These are phyloP conservation scores for Salvia rosmarinus DNA, from an alignment of 257 asterid species.

Conservation along the genomic window DNA sequence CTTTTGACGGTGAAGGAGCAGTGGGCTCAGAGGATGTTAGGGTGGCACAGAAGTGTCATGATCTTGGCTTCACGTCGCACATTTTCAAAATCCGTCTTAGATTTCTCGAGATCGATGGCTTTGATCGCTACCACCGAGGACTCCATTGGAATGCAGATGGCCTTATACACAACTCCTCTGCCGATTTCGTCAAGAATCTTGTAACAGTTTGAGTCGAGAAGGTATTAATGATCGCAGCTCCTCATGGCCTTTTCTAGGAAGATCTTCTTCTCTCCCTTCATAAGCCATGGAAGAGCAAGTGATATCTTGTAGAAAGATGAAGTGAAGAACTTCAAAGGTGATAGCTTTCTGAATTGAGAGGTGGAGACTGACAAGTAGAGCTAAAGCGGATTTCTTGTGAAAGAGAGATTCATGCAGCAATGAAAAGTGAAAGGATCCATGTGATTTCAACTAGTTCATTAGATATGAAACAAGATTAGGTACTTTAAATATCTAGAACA, in stretches of 20 bases:
- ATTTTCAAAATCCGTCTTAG: conserved; percentile 57
- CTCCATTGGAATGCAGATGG: conserved; percentile 59
- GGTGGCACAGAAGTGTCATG: conserved; percentile 71
- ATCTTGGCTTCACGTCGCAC: conserved; percentile 75
- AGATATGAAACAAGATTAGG: conserved; percentile 14
- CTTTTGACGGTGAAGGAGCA: conserved; percentile 72
- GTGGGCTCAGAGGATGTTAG: conserved; percentile 78
- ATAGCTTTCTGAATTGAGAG: too few species aligned
- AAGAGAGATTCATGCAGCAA: conserved; percentile 16
- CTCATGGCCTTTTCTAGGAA: conserved; percentile 19
- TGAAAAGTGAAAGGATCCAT: conserved; percentile 33
- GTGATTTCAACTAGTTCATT: conserved; percentile 38
- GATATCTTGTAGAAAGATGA: neutral
- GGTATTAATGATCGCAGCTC: conserved; percentile 26
- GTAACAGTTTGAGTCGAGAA: conserved; percentile 47
- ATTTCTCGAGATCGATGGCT: conserved; percentile 74
- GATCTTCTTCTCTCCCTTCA: conserved; percentile 26
- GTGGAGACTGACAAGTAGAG: conserved; percentile 24
- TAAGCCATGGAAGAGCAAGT: conserved; percentile 23
- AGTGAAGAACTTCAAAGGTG: neutral
- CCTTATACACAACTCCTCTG: conserved; percentile 74
- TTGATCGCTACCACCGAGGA: conserved; percentile 71
- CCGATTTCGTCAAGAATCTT: conserved; percentile 65
- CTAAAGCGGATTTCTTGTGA: conserved; percentile 43
- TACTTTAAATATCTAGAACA: neutral